A percentile compares a stretch with the other conserved stretches of the same genome.
phyloP scores from a whole-genome alignment of 75 land plant genomes.

The Cryptomeria japonica region DNA sequence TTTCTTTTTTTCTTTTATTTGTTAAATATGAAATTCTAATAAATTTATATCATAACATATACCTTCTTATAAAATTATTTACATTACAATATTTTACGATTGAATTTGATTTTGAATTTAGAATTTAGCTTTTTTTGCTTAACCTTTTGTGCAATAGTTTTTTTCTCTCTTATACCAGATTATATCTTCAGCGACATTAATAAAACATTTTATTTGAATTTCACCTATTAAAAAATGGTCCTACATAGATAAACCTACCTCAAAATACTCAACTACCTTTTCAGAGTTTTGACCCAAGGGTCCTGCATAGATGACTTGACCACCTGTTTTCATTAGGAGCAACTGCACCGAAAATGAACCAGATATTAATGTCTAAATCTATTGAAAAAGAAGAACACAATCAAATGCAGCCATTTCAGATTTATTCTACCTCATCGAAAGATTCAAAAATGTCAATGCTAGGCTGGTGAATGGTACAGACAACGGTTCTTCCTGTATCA shows the following conservation, averaged over 20 bases:
- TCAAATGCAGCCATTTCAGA: neutral
- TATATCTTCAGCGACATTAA: no score
- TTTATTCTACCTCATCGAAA: constrained; percentile 63
- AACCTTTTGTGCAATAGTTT: no score
- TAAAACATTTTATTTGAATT: no score
- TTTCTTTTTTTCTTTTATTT: no score
- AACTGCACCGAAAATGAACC: constrained; percentile 12
- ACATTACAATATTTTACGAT: no score
- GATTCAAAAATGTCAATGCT: constrained; percentile 83
- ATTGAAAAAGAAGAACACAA: neutral
- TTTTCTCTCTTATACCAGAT: no score
- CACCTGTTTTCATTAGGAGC: constrained; percentile 30
- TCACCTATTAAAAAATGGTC: no score
- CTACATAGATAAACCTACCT: constrained; percentile 13
- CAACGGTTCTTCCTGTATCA: constrained; percentile 73
- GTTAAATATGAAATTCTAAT: no score
- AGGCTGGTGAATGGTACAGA: constrained; percentile 70
- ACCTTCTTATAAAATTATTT: no score
- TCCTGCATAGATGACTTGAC: constrained; percentile 27
- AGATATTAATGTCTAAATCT: neutral
- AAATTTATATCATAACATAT: no score
- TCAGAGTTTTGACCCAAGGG: constrained; percentile 22
- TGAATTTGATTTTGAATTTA: no score
- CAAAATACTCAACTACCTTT: constrained; percentile 23
- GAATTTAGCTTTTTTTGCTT: no score